Evolutionary conservation across 176 grass and related monocot genomes (phyloP).

Genomic region (Oryza glumipatula): DNA sequence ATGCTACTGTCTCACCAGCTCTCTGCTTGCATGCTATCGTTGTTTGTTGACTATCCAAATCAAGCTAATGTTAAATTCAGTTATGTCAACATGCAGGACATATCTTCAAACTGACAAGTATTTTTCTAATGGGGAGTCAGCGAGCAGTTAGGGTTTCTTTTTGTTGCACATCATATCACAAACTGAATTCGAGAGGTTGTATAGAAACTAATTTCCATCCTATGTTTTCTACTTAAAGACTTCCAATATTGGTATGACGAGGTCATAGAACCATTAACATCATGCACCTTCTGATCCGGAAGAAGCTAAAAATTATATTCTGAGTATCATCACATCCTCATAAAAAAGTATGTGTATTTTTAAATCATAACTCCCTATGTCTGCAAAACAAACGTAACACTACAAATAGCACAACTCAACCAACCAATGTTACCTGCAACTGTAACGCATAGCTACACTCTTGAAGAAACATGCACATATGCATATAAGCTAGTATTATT

Average conservation of each 20-base stretch:
- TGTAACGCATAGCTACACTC: no score
- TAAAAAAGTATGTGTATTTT: neutral
- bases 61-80: neutral
- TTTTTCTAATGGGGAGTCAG: no score
- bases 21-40: neutral
- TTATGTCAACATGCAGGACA: neutral
- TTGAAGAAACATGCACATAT: no score
- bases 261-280: neutral
- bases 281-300: neutral
- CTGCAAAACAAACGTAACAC: no score
- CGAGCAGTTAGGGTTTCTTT: no score
- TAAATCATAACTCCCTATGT: no score
- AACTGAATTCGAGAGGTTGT: slow-evolving; percentile 5
- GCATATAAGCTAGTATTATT: no score
- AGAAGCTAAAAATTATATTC: neutral
- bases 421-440: no score
- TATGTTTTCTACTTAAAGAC: slow-evolving; percentile 1
- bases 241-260: neutral
- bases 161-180: neutral
- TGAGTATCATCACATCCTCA: slow-evolving; percentile 5
- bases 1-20: neutral
- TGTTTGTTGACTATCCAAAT: no score
- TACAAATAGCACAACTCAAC: no score
- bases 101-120: no score
- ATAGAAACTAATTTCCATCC: slow-evolving; percentile 6